Evolutionary conservation across 257 asterid species (phyloP).

Genomic region (Solanum rostratum): DNA sequence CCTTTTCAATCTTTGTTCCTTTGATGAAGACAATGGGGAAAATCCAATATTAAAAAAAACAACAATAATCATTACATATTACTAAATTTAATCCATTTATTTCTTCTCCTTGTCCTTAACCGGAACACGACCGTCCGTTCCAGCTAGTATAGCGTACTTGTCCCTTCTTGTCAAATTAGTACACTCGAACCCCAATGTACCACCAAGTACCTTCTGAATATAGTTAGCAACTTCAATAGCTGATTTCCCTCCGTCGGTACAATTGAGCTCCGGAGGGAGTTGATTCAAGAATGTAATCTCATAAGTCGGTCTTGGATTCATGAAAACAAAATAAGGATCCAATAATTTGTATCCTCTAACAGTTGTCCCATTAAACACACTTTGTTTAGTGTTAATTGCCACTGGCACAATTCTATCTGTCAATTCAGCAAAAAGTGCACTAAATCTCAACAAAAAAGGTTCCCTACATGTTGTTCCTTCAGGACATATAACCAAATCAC

Average conservation of each 20-base stretch:
- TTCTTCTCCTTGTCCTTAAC: conserved; percentile 1
- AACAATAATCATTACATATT: background rate
- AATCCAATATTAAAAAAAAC: background rate
- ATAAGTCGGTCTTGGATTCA: conserved; percentile 82
- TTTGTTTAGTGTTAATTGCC: conserved; percentile 55
- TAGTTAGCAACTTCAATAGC: conserved; percentile 78
- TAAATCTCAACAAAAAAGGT: conserved; percentile 62
- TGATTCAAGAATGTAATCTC: conserved; percentile 69
- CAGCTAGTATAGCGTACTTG: conserved; percentile 75
- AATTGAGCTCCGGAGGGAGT: conserved; percentile 48
- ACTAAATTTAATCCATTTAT: background rate
- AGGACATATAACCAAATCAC: conserved; percentile 74
- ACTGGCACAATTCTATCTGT: conserved; percentile 89
- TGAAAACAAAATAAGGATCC: conserved; percentile 81
- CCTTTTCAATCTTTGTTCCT: background rate
- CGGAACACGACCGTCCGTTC: conserved; percentile 57
- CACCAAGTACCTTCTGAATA: conserved; percentile 63
- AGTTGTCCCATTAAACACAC: conserved; percentile 74
- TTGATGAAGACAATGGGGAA: background rate
- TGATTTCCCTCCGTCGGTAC: conserved; percentile 63
- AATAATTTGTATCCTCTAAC: conserved; percentile 53
- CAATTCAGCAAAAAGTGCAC: conserved; percentile 82
- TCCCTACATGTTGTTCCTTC: conserved; percentile 94
- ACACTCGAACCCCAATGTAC: conserved; percentile 80
- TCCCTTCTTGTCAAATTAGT: conserved; percentile 77